Evolutionary conservation across 2,329 filamentous ascomycete species (phyloP).

Genomic region (Arachnomyces sp.): DNA sequence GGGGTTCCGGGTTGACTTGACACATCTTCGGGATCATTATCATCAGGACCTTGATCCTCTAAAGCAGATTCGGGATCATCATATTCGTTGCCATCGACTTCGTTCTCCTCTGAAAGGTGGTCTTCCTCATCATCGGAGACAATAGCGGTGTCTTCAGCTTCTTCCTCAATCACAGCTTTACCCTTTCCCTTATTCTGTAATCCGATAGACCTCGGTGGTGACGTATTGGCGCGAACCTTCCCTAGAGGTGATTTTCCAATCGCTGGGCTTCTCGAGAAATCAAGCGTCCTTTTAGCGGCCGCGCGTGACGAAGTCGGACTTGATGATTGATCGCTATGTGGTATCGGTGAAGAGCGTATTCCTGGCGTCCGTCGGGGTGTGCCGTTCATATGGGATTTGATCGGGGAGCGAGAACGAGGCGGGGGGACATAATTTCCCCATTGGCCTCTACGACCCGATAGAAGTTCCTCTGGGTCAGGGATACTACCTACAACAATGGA

Average conservation of each 20-base stretch:
- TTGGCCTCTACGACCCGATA: slow-evolving; percentile 26
- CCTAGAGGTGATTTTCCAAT: slow-evolving; percentile 29
- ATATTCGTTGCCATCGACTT: slow-evolving; percentile 24
- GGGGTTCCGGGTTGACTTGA: not conserved
- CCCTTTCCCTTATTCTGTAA: slow-evolving; percentile 3
- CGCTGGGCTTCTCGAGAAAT: slow-evolving; percentile 16
- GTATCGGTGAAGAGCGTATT: slow-evolving; percentile 35
- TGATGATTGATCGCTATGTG: slow-evolving; percentile 27
- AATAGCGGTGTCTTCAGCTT: slow-evolving; percentile 18
- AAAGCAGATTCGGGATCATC: slow-evolving; percentile 11
- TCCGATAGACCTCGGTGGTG: slow-evolving; percentile 14
- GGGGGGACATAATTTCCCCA: slow-evolving; percentile 31
- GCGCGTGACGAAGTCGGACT: slow-evolving; percentile 27
- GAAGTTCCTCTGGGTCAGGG: slow-evolving; percentile 35
- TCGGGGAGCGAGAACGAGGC: slow-evolving; percentile 38
- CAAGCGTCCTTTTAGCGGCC: slow-evolving; percentile 18
- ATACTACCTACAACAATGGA: slow-evolving; percentile 26
- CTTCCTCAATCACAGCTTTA: slow-evolving; percentile 9
- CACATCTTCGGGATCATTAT: slow-evolving; percentile 4
- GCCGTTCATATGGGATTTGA: slow-evolving; percentile 36
- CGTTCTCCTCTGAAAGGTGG: slow-evolving; percentile 23
- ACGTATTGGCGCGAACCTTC: slow-evolving; percentile 28
- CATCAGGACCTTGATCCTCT: slow-evolving; percentile 8
- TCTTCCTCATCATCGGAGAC: slow-evolving; percentile 31
- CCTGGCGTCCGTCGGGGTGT: slow-evolving; percentile 36